These are phyloP conservation scores for Sordariomycetes sp. DNA, from an alignment of 2,329 filamentous ascomycete species.

Conservation along the genomic window DNA sequence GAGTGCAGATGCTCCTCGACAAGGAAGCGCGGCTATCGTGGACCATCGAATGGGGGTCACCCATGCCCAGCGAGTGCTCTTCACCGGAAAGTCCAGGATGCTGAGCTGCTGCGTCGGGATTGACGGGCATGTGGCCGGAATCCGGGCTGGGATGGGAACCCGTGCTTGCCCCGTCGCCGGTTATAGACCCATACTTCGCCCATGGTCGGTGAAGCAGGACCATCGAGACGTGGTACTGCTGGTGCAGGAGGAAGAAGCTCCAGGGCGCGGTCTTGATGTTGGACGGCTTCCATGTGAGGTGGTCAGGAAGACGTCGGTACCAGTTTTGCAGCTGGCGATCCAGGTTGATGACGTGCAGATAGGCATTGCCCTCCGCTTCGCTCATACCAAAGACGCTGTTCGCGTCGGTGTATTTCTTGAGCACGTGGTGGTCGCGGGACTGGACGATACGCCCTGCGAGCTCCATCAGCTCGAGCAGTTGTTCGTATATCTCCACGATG, in stretches of 20 bases:
- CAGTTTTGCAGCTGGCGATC: conserved; percentile 45
- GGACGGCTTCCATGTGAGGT: conserved; percentile 36
- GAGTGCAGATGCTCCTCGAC: conserved; percentile 42
- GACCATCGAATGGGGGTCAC: conserved; percentile 22
- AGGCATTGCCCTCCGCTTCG: conserved; percentile 33
- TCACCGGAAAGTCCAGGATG: conserved; percentile 8
- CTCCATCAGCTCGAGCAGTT: conserved; percentile 46
- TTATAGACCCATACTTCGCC: conserved; percentile 36
- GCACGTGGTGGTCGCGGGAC: conserved; percentile 23
- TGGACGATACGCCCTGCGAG: conserved; percentile 43
- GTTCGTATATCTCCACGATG: conserved; percentile 33
- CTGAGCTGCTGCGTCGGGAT: conserved; percentile 7
- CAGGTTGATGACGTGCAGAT: conserved; percentile 38
- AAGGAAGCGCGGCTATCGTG: conserved; percentile 33
- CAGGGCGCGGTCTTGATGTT: conserved; percentile 39
- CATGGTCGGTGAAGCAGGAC: conserved; percentile 44
- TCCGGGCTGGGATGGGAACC: conserved; percentile 22
- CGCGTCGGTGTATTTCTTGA: conserved; percentile 21
- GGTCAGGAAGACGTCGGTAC: conserved; percentile 41
- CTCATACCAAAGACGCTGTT: conserved; percentile 17
- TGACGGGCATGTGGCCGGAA: conserved; percentile 9
- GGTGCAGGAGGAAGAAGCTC: conserved; percentile 45
- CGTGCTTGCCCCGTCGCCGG: conserved; percentile 17
- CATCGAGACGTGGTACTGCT: conserved; percentile 44
- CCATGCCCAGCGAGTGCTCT: conserved; percentile 14